These are phyloP conservation scores for Ogataea methanolica DNA, from an alignment of 805 yeast genomes.

Conservation along the genomic window DNA sequence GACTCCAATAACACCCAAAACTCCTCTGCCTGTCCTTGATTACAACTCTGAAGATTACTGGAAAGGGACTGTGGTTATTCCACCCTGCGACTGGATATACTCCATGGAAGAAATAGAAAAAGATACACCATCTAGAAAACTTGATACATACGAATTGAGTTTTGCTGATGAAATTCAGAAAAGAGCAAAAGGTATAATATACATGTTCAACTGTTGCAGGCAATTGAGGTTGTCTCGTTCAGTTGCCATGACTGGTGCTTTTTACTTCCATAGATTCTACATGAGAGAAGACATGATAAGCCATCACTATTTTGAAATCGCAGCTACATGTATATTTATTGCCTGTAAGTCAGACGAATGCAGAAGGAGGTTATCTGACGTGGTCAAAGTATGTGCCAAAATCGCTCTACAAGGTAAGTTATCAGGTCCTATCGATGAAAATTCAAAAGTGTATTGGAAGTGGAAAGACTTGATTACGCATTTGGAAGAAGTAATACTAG, in stretches of 20 bases:
- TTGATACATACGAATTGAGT: constrained; percentile 21
- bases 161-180: constrained; percentile 35
- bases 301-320: constrained; percentile 46
- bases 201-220: constrained; percentile 39
- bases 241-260: constrained; percentile 44
- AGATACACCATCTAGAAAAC: constrained; percentile 31
- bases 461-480: constrained; percentile 45
- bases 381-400: constrained; percentile 44
- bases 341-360: constrained; percentile 54
- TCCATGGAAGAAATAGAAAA: constrained; percentile 20
- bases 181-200: constrained; percentile 45
- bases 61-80: constrained; percentile 26
- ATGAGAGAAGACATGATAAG: constrained; percentile 38
- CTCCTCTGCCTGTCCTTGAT: constrained; percentile 1
- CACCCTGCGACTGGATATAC: constrained; percentile 24
- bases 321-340: constrained; percentile 45
- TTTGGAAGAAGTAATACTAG: constrained; percentile 42
- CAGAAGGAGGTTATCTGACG: constrained; percentile 41
- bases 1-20: constrained; percentile 9
- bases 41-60: constrained; percentile 20
- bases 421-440: constrained; percentile 37
- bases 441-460: constrained; percentile 43
- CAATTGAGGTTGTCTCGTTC: constrained; percentile 42
- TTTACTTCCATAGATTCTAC: constrained; percentile 48
- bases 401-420: constrained; percentile 38